These are phyloP conservation scores for Rhizoclosmatium globosum DNA, from an alignment of 192 early-diverging fungal species.

Conservation along the genomic window DNA sequence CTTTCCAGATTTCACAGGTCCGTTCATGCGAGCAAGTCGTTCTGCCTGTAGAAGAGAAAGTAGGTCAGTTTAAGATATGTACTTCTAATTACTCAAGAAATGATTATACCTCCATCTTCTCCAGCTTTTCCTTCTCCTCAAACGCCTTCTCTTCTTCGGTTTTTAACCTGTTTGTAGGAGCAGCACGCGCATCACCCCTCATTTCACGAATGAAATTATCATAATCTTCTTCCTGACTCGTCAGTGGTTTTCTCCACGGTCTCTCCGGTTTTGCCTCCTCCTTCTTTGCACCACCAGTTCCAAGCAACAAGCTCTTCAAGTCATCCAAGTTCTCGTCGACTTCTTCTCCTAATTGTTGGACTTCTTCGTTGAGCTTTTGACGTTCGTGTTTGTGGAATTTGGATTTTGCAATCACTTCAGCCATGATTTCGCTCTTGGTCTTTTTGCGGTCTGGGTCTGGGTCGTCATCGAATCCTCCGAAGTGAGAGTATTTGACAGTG, in stretches of 20 bases:
- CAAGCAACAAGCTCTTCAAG: slow-evolving; percentile 76
- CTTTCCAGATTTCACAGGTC: slow-evolving; percentile 56
- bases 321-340: slow-evolving; percentile 90
- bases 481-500: slow-evolving; percentile 80
- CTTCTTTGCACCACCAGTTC: slow-evolving; percentile 39
- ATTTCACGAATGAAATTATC: slow-evolving; percentile 86
- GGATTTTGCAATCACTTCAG: slow-evolving; percentile 96
- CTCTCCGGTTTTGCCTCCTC: slow-evolving; percentile 36
- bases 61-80: neutral
- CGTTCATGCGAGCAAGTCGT: slow-evolving; percentile 85
- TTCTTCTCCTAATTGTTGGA: slow-evolving; percentile 79
- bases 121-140: slow-evolving; percentile 86
- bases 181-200: slow-evolving; percentile 82
- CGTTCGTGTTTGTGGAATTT: slow-evolving; percentile 95
- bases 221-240: slow-evolving; percentile 72
- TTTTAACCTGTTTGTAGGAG: slow-evolving; percentile 90
- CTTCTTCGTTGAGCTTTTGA: slow-evolving; percentile 86
- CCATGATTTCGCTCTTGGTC: slow-evolving; percentile 95
- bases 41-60: slow-evolving; percentile 7
- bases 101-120: slow-evolving; percentile 77
- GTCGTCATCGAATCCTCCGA: slow-evolving; percentile 87
- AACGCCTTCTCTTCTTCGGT: slow-evolving; percentile 92
- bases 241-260: slow-evolving; percentile 37
- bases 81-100: neutral
- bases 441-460: slow-evolving; percentile 67